phyloP scores from a whole-genome alignment of 352 stramenopile genomes.

The Saprolegnia parasitica region DNA sequence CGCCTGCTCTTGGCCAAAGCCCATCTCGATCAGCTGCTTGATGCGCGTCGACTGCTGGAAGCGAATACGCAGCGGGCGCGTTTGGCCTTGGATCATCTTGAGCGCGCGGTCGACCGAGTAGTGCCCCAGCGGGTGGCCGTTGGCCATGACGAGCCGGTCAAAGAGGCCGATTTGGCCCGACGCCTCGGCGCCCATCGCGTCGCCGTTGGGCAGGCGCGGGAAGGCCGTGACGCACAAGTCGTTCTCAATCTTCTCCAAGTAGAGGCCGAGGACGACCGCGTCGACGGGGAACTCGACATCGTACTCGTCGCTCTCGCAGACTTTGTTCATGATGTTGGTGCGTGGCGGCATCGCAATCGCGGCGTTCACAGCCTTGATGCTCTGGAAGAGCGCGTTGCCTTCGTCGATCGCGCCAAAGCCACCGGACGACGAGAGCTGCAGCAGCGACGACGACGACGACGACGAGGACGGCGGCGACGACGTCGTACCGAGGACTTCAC shows the following conservation, averaged over 20 bases:
- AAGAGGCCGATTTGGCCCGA: constrained; percentile 67
- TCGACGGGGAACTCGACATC: constrained; percentile 71
- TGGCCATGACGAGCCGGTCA: constrained; percentile 67
- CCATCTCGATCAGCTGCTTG: constrained; percentile 68
- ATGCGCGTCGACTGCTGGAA: constrained; percentile 66
- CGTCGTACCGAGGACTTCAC: constrained; percentile 6
- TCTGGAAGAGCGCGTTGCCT: constrained; percentile 51
- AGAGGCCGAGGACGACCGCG: constrained; percentile 68
- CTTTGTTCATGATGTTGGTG: constrained; percentile 65
- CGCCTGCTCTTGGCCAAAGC: constrained; percentile 51
- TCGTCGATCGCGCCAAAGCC: constrained; percentile 50
- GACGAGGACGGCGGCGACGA: constrained; percentile 1
- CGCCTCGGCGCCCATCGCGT: constrained; percentile 71
- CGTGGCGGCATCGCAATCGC: constrained; percentile 78
- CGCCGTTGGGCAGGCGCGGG: constrained; percentile 52
- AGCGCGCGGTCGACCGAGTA: constrained; percentile 75
- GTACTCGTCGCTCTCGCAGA: constrained; percentile 53
- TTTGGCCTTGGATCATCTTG: constrained; percentile 83
- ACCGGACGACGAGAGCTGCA: constrained; percentile 34
- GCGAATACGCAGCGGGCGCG: constrained; percentile 65
- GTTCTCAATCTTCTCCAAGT: constrained; percentile 66
- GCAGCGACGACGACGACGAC: constrained; percentile 27
- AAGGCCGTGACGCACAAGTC: constrained; percentile 78
- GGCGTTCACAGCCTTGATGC: constrained; percentile 68
- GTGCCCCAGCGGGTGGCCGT: constrained; percentile 74